A percentile compares a stretch with the other conserved stretches of the same genome.
These are phyloP conservation scores for Irpex rosettiformis DNA, from an alignment of 1,284 basidiomycete genomes.

Conservation along the genomic window DNA sequence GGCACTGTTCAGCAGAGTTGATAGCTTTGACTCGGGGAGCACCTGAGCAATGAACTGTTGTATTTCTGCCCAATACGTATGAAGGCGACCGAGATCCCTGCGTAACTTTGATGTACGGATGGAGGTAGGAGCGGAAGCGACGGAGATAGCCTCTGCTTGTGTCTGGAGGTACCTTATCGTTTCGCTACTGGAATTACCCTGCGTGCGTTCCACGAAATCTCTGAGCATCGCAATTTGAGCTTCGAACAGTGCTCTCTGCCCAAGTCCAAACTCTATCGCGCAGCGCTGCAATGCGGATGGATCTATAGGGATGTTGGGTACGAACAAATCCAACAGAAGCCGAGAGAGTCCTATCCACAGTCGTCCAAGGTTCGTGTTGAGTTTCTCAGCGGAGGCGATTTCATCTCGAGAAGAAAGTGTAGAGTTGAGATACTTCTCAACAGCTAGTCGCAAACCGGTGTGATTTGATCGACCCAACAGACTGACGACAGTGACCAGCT, in stretches of 20 bases:
- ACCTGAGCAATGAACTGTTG: slow-evolving; percentile 65
- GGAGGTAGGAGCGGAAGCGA: slow-evolving; percentile 20
- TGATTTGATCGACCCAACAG: slow-evolving; percentile 12
- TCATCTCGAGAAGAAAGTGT: not conserved
- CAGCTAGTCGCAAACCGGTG: slow-evolving; percentile 9
- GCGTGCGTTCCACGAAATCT: slow-evolving; percentile 54
- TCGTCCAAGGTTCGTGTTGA: slow-evolving; percentile 37
- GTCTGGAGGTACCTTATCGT: slow-evolving; percentile 42
- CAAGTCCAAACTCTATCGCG: slow-evolving; percentile 45
- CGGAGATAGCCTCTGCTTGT: slow-evolving; percentile 27
- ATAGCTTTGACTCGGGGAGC: slow-evolving; percentile 44
- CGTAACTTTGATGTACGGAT: slow-evolving; percentile 29
- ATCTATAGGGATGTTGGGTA: slow-evolving; percentile 88
- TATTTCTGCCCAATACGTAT: slow-evolving; percentile 83
- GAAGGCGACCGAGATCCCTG: slow-evolving; percentile 58
- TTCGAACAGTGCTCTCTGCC: slow-evolving; percentile 43
- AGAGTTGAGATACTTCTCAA: slow-evolving; percentile 14
- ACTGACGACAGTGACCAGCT: slow-evolving; percentile 6
- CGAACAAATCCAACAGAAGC: slow-evolving; percentile 66
- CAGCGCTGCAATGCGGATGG: slow-evolving; percentile 72
- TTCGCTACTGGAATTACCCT: slow-evolving; percentile 58
- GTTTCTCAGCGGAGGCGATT: not conserved
- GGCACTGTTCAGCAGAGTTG: slow-evolving; percentile 35
- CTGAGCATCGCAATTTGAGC: slow-evolving; percentile 58
- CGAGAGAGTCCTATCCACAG: slow-evolving; percentile 68